These are phyloP conservation scores for Limonium bicolor DNA, from an alignment of 148 eudicot species.

Conservation along the genomic window DNA sequence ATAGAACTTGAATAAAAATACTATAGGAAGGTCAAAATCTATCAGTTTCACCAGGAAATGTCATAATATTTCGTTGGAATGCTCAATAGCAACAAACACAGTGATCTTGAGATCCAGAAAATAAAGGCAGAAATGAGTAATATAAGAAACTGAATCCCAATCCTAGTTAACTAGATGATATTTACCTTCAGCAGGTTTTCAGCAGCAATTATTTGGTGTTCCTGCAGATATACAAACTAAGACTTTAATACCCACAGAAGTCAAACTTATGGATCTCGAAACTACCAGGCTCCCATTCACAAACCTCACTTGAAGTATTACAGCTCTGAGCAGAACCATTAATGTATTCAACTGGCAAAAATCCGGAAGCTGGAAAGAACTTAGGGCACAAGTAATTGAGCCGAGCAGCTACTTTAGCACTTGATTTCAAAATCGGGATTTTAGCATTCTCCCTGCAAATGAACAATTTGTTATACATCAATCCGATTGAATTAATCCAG, in stretches of 20 bases:
- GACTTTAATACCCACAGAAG: neutral
- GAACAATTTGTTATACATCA: too few species aligned
- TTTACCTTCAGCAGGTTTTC: slow-evolving; percentile 95
- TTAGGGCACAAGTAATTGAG: slow-evolving; percentile 82
- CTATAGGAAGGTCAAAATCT: too few species aligned
- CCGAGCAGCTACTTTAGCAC: slow-evolving; percentile 79
- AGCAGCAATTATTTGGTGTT: slow-evolving; percentile 27
- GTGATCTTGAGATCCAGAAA: too few species aligned
- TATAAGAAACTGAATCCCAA: too few species aligned
- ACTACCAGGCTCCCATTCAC: too few species aligned
- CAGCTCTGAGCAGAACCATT: slow-evolving; percentile 10
- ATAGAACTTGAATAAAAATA: too few species aligned
- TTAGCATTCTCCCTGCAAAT: slow-evolving; percentile 56
- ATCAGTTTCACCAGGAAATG: too few species aligned
- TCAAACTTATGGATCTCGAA: neutral
- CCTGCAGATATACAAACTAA: slow-evolving; percentile 18
- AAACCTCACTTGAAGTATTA: slow-evolving; percentile 32
- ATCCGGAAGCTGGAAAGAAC: slow-evolving; percentile 88
- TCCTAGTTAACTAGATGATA: too few species aligned
- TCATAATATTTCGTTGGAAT: too few species aligned
- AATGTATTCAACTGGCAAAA: slow-evolving; percentile 40
- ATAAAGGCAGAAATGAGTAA: too few species aligned
- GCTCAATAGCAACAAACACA: too few species aligned
- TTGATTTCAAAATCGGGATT: slow-evolving; percentile 69
- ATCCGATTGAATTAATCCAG: neutral